Evolutionary conservation across 106 monocot genomes (phyloP).

Genomic region (Agapanthus africanus): DNA sequence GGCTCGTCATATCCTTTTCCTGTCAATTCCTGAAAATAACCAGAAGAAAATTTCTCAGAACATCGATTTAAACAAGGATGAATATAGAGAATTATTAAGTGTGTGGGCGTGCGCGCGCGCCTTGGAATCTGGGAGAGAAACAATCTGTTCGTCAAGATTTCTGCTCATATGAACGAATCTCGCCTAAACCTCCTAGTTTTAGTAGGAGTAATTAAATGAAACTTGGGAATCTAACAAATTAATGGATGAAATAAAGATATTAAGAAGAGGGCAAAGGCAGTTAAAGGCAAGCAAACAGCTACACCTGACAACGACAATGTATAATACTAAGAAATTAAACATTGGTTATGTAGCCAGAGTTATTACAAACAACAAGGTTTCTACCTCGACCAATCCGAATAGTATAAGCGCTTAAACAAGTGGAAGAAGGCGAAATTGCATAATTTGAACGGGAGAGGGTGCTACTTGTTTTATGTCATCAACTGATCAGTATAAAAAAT

Average conservation of each 20-base stretch:
- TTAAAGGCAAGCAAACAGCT: conserved; percentile 1
- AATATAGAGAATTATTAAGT: background rate
- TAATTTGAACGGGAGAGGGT: conserved; percentile 2
- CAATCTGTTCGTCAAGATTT: conserved; percentile 23
- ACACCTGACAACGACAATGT: conserved; percentile 13
- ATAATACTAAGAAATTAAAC: conserved; percentile 3
- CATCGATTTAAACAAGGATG: no score
- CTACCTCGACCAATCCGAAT: conserved; percentile 5
- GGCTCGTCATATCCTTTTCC: conserved; percentile 13
- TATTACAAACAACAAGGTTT: conserved; percentile 2
- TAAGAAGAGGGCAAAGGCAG: no score
- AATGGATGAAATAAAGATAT: background rate
- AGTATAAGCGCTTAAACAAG: conserved; percentile 10
- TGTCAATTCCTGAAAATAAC: conserved; percentile 14
- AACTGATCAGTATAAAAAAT: conserved; percentile 3
- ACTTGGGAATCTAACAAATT: background rate
- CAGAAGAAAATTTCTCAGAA: no score
- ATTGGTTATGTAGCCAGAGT: conserved; percentile 3
- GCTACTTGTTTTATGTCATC: conserved; percentile 8
- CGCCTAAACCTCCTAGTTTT: background rate
- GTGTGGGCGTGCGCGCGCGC: conserved; percentile 1
- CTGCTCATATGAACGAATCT: conserved; percentile 18
- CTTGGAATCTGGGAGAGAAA: conserved; percentile 18
- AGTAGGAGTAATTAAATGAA: background rate
- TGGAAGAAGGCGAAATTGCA: conserved; percentile 8